Evolutionary conservation across 2,329 filamentous ascomycete species (phyloP), one percentile per base, ranked within the genome.

Genomic region (Xylaria hypoxylon): DNA sequence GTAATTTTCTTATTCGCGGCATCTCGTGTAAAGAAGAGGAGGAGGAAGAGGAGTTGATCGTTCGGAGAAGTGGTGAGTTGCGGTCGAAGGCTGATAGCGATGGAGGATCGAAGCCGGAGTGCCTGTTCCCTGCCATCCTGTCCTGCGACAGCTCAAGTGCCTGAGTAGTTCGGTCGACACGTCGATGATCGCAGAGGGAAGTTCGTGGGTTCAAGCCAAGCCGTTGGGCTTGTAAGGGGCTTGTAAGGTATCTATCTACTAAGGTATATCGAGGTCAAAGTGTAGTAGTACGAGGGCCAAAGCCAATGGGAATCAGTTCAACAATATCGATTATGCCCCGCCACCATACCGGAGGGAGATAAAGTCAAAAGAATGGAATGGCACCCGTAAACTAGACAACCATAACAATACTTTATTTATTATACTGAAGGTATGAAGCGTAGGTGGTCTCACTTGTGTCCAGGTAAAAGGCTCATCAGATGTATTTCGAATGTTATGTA

Each of bases 1-100:
- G 86, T 33, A 90, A 79, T 70, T 86, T 87, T 67, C 80, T 77
- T 35, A 79, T 78, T 15, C 79, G 77, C 53, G 77, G 79, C 70
- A 79, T 77, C 62, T 81, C 79, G 70, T 77, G 77, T 51, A 81
- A 68, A 8, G 79, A 80, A 3, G 76, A 73, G 57, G 38, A 75
- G 24, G 75, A 77, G 0, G 73, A 75, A 28, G 75, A 77, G 0
- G 73, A 74, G 55, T 68, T 74, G 52, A 73, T 59, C 44, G 71
- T 72, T 47, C 72, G 68, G 26, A 64, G 61, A 59, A 56, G 64
- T 3, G 59, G 51, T 17, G 48, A 44, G 19, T 38, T 40, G 48
- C 58, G 60, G 26, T 47, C 42, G 22, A 67, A 24, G 52, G 28
- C n/a, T n/a, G 55, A n/a, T 6, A 45, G 24, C 19, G 64, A 59